Percentiles rank a stretch among this genome's conserved stretches.
Evolutionary conservation across 345 rosid genomes (phyloP).

Genomic region (Lumnitzera littorea): DNA sequence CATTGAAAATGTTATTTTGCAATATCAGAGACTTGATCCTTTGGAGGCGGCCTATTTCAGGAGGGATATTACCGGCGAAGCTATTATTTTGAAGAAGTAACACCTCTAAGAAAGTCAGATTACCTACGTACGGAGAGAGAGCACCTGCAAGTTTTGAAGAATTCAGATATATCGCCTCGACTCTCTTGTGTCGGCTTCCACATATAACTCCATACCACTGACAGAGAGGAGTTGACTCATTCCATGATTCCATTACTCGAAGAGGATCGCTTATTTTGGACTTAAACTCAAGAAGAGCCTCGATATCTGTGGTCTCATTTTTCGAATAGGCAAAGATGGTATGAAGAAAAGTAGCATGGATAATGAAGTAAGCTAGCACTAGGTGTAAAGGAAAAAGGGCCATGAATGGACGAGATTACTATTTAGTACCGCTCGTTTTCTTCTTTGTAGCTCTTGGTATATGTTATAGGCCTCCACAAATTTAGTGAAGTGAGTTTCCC

Average conservation of each 20-base stretch:
- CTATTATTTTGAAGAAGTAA: background rate
- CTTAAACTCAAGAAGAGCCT: background rate
- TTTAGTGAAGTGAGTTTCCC: too few relatives aligned
- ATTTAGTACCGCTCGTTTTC: too few relatives aligned
- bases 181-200: background rate
- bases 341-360: too few relatives aligned
- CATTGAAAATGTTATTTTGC: constrained; percentile 3
- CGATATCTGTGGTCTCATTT: background rate
- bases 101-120: background rate
- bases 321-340: too few relatives aligned
- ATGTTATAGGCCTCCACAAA: too few relatives aligned
- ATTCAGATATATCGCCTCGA: background rate
- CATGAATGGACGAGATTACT: too few relatives aligned
- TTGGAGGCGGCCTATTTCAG: background rate
- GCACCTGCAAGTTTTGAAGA: background rate
- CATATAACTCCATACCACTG: background rate
- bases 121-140: background rate
- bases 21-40: background rate
- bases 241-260: background rate
- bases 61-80: background rate
- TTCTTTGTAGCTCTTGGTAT: too few relatives aligned
- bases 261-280: background rate
- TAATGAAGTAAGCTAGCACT: too few relatives aligned
- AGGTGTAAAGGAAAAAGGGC: too few relatives aligned
- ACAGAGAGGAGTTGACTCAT: background rate